Conservation (phyloP, 2,329 filamentous ascomycete genomes). For the Didymella arachidicola region DNA sequence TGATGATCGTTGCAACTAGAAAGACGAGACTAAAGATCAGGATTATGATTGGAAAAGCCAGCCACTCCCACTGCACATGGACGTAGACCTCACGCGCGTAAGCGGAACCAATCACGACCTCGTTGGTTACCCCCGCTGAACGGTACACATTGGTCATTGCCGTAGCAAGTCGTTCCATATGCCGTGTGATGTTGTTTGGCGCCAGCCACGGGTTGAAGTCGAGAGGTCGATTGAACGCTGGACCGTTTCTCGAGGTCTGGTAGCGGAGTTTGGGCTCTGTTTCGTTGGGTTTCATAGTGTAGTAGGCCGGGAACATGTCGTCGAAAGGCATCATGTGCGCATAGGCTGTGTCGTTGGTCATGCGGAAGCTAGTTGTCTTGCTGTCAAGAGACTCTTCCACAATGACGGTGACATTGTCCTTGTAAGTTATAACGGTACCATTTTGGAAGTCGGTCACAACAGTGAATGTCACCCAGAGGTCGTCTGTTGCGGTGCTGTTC, state of each 20-base stretch:
- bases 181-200: slow-evolving; percentile 33
- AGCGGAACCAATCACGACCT: slow-evolving; percentile 1
- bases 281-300: too few species aligned
- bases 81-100: slow-evolving; percentile 27
- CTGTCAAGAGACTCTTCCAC: too few species aligned
- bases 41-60: slow-evolving; percentile 37
- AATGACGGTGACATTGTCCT: too few species aligned
- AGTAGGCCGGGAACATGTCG: too few species aligned
- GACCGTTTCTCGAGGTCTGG: neutral
- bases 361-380: too few species aligned
- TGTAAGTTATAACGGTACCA: neutral
- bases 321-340: too few species aligned
- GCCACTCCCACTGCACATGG: slow-evolving; percentile 36
- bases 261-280: slow-evolving; percentile 6
- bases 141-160: slow-evolving; percentile 28
- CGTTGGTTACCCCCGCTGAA: neutral
- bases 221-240: too few species aligned
- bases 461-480: slow-evolving; percentile 18
- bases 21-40: slow-evolving; percentile 35
- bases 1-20: slow-evolving; percentile 35
- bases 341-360: too few species aligned
- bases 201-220: slow-evolving; percentile 29
- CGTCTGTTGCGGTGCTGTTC: slow-evolving; percentile 16
- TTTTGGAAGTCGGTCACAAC: neutral
- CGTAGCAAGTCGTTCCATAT: slow-evolving; percentile 31